Evolutionary conservation across 306 rosid genomes (phyloP), one percentile per base, ranked within the genome.

Genomic region (Morella rubra): DNA sequence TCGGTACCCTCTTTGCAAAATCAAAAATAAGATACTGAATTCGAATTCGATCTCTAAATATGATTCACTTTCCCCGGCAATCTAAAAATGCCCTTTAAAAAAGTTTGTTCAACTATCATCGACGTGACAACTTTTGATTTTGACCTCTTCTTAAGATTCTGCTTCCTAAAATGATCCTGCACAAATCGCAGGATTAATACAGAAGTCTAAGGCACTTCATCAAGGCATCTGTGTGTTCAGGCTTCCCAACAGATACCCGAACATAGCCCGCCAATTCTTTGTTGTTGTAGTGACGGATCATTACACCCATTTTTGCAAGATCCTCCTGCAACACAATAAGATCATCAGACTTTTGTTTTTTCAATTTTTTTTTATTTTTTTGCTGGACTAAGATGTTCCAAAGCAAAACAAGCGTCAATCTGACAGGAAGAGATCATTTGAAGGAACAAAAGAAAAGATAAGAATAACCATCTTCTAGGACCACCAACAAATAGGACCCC

Each of bases 171-270:
- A 50, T 4, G 44, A 15, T 53, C 72, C n/a, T 8, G 49, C 51
- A 62, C 32, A 66, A 8, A 13, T 19, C 40, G 15, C 10, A 49
- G 75, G 54, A 68, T 74, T 77, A 87, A 4, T 72, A 79, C 13
- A 92, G 19, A 71, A 69, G 79, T 76, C 81, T 69, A 42, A 95
- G 92, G 87, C 97, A 84, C 77, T 88, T 78, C 82, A 95, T 90
- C 59, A 95, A 81, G 22, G 78, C 59, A 22, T 88, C 90, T 6
- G 97, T 92, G 69, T 95, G 97, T 70, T 95, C 96, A 44, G 99
- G 97, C 91, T 95, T 95, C 77, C 99, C 97, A 18, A 93, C 97
- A 16, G 99, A 89, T 73, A 95, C 85, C 0, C 97, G 97, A 72
- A 92, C 97, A 42, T 90, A 95, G 5, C 99, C 97, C 66, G 78